Evolutionary conservation across 2,329 filamentous ascomycete species (phyloP).

Genomic region (Fonsecaea pedrosoi): DNA sequence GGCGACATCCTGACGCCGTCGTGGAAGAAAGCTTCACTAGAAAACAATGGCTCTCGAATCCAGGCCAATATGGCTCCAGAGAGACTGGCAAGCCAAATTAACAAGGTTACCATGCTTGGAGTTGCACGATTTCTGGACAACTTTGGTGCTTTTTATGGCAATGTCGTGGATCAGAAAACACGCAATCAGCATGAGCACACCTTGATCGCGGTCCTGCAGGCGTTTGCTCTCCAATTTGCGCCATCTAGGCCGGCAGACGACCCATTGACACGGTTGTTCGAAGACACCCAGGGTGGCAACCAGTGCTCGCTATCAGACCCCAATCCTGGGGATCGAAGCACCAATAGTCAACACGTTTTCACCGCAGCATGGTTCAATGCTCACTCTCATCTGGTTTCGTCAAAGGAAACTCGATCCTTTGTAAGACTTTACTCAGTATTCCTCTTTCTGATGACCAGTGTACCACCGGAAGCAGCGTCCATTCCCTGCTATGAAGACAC

Average conservation of each 20-base stretch:
- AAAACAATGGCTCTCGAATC: not conserved
- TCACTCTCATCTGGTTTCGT: conserved; percentile 16
- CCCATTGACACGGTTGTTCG: conserved; percentile 6
- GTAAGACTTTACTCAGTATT: conserved; percentile 30
- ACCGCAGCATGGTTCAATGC: conserved; percentile 29
- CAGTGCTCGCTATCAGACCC: not conserved
- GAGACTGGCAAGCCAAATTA: conserved; percentile 20
- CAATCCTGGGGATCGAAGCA: not conserved
- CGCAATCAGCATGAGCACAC: conserved; percentile 26
- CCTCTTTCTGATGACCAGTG: conserved; percentile 28
- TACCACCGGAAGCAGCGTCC: conserved; percentile 21
- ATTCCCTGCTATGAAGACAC: not conserved
- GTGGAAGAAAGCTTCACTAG: conserved; percentile 15
- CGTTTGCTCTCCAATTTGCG: conserved; percentile 27
- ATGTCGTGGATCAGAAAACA: conserved; percentile 22
- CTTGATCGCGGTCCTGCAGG: conserved; percentile 27
- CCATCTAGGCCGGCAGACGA: conserved; percentile 17
- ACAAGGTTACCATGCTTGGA: conserved; percentile 30
- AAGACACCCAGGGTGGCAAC: not conserved
- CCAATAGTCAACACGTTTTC: conserved; percentile 23
- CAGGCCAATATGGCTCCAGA: conserved; percentile 14
- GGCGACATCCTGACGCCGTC: conserved; percentile 7
- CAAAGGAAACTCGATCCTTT: conserved; percentile 23
- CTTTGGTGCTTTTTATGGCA: conserved; percentile 29
- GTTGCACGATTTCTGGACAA: conserved; percentile 32